Evolutionary conservation across 495 filamentous ascomycete species (phyloP), one percentile per base, ranked within the genome.

Genomic region (Tuber borchii): DNA sequence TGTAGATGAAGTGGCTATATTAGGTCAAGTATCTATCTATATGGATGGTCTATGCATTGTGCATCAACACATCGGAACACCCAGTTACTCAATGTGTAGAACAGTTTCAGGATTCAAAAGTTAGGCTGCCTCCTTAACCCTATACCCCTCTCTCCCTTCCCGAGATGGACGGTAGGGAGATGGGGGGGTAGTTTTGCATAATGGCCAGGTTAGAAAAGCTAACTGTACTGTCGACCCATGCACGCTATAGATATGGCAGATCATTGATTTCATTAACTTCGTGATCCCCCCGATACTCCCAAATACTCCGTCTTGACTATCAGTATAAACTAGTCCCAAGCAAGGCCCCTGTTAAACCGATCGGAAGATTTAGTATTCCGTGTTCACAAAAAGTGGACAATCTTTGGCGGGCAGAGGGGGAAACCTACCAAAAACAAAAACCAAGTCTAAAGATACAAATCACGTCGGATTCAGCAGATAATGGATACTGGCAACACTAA

Each of bases 381-480:
- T 56, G 26, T 73, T 79, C 78, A 79, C 78, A 73, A 75, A 48
- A 75, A 76, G 74, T 43, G 73, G 73, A 70, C 72, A n/a, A 77
- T 79, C 72, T 79, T 75, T 69, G 71, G 51, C 77, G 70, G 42
- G 70, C 61, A 79, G 70, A 71, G 72, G 70, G 72, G 26, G 72
- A 70, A 75, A 70, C 46, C 73, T 68, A 71, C 78, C 78, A 73
- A 46, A 71, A 76, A 65, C 72, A 71, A 65, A 79, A 76, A 71
- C 69, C 73, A 73, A 79, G 40, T 71, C 65, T 43, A 73, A 79
- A 71, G 70, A 73, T 73, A 79, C 56, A 73, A 75, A 79, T 79
- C 78, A 79, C 75, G 76, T 78, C 70, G 78, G 76, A 70, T 79
- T 79, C 61, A 79, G 70, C 70, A 79, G 61, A 69, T 71, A 79